A percentile compares a stretch with the other conserved stretches of the same genome.
These are phyloP conservation scores for Eruca vesicaria DNA, from an alignment of 441 rosid species.

Conservation along the genomic window DNA sequence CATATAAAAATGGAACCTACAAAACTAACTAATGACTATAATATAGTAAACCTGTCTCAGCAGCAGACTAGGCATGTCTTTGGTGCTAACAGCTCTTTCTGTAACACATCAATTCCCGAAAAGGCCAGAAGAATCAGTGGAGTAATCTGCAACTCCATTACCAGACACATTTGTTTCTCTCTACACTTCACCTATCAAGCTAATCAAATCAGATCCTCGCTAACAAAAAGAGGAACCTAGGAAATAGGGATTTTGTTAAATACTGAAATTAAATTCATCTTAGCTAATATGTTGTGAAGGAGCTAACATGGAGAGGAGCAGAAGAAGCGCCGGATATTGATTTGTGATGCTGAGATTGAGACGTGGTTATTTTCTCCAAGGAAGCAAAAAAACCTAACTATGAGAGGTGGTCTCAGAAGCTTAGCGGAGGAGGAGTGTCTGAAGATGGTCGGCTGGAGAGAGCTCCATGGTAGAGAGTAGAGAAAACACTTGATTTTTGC, in stretches of 20 bases:
- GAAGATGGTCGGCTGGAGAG: slow-evolving; percentile 21
- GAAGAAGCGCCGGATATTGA: slow-evolving; percentile 32
- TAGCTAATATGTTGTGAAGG: neutral
- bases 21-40: no score
- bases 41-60: no score
- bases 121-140: neutral
- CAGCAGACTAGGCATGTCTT: no score
- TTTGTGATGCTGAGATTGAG: slow-evolving; percentile 15
- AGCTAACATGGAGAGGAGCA: slow-evolving; percentile 25
- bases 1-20: no score
- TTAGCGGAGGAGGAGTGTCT: slow-evolving; percentile 11
- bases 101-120: no score
- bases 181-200: slow-evolving; percentile 76
- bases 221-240: neutral
- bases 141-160: neutral
- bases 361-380: neutral
- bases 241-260: neutral
- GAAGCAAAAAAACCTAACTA: neutral
- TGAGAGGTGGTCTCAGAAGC: slow-evolving; percentile 8
- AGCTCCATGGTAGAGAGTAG: slow-evolving; percentile 1
- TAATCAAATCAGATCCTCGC: neutral
- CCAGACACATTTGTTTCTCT: slow-evolving; percentile 83
- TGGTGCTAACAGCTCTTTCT: no score
- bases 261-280: neutral
- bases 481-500: neutral